Evolutionary conservation across 768 basidiomycete genomes (phyloP).

Genomic region (Rhizopogon vulgaris): DNA sequence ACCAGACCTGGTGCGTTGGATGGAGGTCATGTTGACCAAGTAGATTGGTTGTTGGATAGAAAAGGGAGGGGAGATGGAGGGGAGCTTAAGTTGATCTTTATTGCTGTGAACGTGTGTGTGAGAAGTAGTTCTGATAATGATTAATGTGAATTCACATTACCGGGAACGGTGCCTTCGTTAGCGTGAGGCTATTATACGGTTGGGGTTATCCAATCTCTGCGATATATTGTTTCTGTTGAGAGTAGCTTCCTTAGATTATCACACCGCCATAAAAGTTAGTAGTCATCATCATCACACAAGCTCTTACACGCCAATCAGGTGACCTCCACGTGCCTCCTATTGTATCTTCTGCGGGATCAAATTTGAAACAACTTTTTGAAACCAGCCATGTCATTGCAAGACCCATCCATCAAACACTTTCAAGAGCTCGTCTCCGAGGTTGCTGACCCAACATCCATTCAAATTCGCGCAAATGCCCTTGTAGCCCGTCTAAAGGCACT

Average conservation of each 20-base stretch:
- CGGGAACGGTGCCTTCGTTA: slow-evolving; percentile 8
- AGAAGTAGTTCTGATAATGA: slow-evolving; percentile 1
- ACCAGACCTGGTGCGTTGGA: slow-evolving; percentile 61
- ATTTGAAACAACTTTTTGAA: not conserved
- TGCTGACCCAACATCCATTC: slow-evolving; percentile 35
- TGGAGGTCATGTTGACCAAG: slow-evolving; percentile 19
- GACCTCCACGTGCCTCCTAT: slow-evolving; percentile 1
- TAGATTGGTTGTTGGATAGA: slow-evolving; percentile 3
- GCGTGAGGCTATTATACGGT: slow-evolving; percentile 8
- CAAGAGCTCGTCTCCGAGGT: slow-evolving; percentile 59
- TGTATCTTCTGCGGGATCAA: not conserved
- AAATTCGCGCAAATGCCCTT: slow-evolving; percentile 68
- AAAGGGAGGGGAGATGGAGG: slow-evolving; percentile 1
- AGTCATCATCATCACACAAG: slow-evolving; percentile 2
- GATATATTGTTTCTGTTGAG: not conserved
- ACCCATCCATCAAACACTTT: slow-evolving; percentile 55
- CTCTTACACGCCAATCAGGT: not conserved
- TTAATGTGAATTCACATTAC: slow-evolving; percentile 4
- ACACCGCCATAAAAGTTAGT: not conserved
- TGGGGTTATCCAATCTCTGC: not conserved
- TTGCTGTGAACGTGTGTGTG: slow-evolving; percentile 19
- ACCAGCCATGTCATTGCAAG: slow-evolving; percentile 22
- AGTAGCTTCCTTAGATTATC: not conserved
- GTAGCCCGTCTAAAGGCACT: slow-evolving; percentile 75
- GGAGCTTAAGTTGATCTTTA: slow-evolving; percentile 14